Percentiles rank a stretch among this genome's conserved stretches.
Evolutionary conservation across 2,329 filamentous ascomycete genomes (phyloP).

Genomic region (Colletotrichum sidae): DNA sequence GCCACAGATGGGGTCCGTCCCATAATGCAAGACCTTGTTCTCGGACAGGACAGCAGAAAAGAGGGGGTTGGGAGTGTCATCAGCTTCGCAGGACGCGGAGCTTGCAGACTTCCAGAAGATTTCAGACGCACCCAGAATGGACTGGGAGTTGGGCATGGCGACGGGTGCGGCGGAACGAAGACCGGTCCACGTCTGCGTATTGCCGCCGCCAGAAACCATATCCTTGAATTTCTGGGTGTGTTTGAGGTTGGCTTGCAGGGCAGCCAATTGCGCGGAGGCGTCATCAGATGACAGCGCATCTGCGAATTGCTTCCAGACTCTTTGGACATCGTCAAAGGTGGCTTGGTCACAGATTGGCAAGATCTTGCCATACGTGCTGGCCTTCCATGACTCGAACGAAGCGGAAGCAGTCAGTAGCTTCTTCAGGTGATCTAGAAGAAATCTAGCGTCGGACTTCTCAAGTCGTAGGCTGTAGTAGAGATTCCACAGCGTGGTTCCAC

Average conservation of each 20-base stretch:
- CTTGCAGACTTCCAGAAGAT: conserved; percentile 52
- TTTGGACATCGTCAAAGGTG: conserved; percentile 50
- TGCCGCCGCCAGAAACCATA: conserved; percentile 36
- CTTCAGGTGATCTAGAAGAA: conserved; percentile 47
- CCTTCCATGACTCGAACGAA: conserved; percentile 57
- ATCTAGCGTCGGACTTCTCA: conserved; percentile 47
- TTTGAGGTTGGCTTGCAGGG: conserved; percentile 19
- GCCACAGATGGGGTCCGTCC: conserved; percentile 62
- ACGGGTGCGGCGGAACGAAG: conserved; percentile 54
- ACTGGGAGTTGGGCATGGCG: conserved; percentile 41
- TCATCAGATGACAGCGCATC: conserved; percentile 11
- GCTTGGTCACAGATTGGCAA: conserved; percentile 61
- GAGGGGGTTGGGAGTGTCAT: conserved; percentile 57
- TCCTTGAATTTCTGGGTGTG: conserved; percentile 10
- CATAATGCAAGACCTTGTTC: conserved; percentile 57
- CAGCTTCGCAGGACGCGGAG: conserved; percentile 35
- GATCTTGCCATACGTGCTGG: conserved; percentile 54
- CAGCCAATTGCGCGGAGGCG: neutral
- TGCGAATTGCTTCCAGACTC: conserved; percentile 27
- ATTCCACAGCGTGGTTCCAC: conserved; percentile 57
- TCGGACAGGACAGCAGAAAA: conserved; percentile 44
- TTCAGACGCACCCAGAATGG: conserved; percentile 40
- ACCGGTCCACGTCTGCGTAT: conserved; percentile 43
- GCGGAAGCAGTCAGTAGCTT: conserved; percentile 54
- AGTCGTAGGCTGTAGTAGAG: conserved; percentile 67